Percentiles rank a stretch among this genome's conserved stretches.
These are phyloP conservation scores for Xylaria polymorpha DNA, from an alignment of 2,329 filamentous ascomycete species.

Conservation along the genomic window DNA sequence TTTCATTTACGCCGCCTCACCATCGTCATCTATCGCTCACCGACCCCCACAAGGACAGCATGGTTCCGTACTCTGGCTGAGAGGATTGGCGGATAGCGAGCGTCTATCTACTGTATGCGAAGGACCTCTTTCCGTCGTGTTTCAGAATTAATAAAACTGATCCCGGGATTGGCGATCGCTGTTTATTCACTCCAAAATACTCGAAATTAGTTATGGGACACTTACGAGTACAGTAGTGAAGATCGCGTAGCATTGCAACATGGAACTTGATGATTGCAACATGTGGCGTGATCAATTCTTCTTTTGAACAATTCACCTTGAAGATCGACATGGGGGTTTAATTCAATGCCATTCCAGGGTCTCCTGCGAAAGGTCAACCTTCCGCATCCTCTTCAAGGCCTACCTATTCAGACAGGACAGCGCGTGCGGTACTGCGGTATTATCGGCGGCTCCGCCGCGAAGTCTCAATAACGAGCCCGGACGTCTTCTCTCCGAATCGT, in stretches of 20 bases:
- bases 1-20: slow-evolving; percentile 10
- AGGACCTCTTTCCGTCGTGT: neutral
- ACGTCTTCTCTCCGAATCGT: slow-evolving; percentile 21
- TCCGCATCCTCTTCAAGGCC: slow-evolving; percentile 18
- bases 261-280: slow-evolving; percentile 28
- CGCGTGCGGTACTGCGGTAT: neutral
- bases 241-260: slow-evolving; percentile 31
- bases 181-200: neutral
- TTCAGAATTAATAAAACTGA: neutral
- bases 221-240: slow-evolving; percentile 12
- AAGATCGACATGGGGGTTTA: slow-evolving; percentile 26
- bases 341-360: slow-evolving; percentile 12
- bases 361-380: slow-evolving; percentile 4
- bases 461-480: slow-evolving; percentile 10
- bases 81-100: neutral
- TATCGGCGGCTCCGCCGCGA: neutral
- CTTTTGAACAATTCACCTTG: slow-evolving; percentile 15
- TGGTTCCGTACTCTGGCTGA: neutral
- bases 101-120: neutral
- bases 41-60: neutral
- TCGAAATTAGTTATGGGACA: slow-evolving; percentile 9
- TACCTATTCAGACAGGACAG: slow-evolving; percentile 8
- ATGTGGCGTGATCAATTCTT: slow-evolving; percentile 27
- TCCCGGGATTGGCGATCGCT: neutral
- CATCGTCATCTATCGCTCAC: slow-evolving; percentile 10